A percentile compares a stretch with the other conserved stretches of the same genome.
phyloP scores from a whole-genome alignment of 768 basidiomycete genomes.

The Boletus coccyginus region DNA sequence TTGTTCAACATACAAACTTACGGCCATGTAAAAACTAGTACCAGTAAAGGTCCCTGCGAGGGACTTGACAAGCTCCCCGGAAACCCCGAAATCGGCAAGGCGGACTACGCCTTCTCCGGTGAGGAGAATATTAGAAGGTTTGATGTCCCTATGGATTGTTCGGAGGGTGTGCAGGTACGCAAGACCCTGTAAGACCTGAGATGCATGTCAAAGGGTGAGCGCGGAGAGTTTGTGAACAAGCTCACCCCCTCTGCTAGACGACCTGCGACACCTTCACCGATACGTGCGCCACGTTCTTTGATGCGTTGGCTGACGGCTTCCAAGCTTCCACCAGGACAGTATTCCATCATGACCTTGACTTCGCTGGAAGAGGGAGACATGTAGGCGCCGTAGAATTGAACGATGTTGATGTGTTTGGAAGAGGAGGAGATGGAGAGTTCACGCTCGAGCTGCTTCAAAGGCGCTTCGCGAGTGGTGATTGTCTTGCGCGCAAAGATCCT shows the following conservation, averaged over 20 bases:
- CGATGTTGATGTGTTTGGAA: constrained; percentile 83
- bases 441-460: constrained; percentile 87
- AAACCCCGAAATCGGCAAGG: constrained; percentile 95
- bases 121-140: constrained; percentile 89
- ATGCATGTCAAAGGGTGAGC: constrained; percentile 6
- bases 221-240: constrained; percentile 12
- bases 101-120: constrained; percentile 89
- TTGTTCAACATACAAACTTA: constrained; percentile 43
- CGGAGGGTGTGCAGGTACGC: constrained; percentile 86
- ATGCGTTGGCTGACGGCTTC: constrained; percentile 87
- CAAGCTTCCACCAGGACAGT: constrained; percentile 81
- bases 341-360: constrained; percentile 95
- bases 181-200: constrained; percentile 84
- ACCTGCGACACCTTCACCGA: constrained; percentile 86
- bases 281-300: constrained; percentile 71
- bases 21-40: constrained; percentile 98
- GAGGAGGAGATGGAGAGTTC: constrained; percentile 89
- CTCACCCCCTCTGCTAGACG: constrained; percentile 90
- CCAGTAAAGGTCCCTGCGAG: constrained; percentile 96
- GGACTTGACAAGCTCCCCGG: constrained; percentile 90
- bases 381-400: constrained; percentile 90
- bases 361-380: constrained; percentile 85
- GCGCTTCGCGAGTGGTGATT: constrained; percentile 87
- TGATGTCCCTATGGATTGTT: constrained; percentile 96
- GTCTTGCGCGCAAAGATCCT: constrained; percentile 92